These are phyloP conservation scores for Athelia psychrophila DNA, from an alignment of 1,284 basidiomycete genomes.

Conservation along the genomic window DNA sequence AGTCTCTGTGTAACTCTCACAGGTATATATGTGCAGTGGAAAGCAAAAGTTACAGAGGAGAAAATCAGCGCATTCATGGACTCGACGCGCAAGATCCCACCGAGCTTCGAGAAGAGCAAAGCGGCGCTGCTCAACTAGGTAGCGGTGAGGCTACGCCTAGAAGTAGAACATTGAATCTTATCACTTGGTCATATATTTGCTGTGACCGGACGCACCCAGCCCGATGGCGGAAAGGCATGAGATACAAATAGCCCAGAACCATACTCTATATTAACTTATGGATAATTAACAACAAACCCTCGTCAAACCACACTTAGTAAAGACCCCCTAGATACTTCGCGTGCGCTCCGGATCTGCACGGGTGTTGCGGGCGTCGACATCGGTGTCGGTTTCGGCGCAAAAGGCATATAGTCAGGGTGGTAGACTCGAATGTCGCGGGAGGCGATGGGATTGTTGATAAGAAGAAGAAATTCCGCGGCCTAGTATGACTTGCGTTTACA, in stretches of 20 bases:
- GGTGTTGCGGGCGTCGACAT: slow-evolving; percentile 16
- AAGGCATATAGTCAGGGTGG: slow-evolving; percentile 67
- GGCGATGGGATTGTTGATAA: no score
- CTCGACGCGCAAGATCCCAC: slow-evolving; percentile 74
- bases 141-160: no score
- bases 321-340: slow-evolving; percentile 40
- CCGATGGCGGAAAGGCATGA: not conserved
- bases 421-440: slow-evolving; percentile 59
- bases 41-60: slow-evolving; percentile 81
- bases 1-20: slow-evolving; percentile 5
- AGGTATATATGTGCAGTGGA: slow-evolving; percentile 56
- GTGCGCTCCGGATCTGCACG: slow-evolving; percentile 18
- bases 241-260: slow-evolving; percentile 7
- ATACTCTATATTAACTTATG: slow-evolving; percentile 17
- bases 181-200: no score
- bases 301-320: slow-evolving; percentile 23
- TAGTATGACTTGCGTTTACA: no score
- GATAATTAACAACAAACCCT: slow-evolving; percentile 2
- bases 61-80: slow-evolving; percentile 84
- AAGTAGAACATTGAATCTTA: no score
- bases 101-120: slow-evolving; percentile 33
- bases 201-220: no score
- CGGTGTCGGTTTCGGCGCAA: slow-evolving; percentile 11
- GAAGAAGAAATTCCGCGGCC: no score
- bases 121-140: no score